These are phyloP conservation scores for Coniophora puteana DNA, from an alignment of 1,284 basidiomycete genomes.

Conservation along the genomic window DNA sequence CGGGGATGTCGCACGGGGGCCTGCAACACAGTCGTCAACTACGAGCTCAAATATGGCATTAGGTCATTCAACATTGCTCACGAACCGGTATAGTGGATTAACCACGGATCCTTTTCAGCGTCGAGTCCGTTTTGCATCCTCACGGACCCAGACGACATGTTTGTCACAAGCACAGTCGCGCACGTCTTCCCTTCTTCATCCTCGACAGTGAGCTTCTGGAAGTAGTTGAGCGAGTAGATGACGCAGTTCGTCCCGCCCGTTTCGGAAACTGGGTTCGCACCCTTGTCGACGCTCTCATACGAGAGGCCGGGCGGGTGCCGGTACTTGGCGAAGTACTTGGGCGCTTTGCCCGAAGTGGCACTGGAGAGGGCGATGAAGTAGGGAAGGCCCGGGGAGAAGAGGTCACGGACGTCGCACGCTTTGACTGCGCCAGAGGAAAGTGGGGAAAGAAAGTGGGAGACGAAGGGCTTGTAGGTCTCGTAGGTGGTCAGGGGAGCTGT, in stretches of 20 bases:
- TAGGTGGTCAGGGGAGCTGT: constrained; percentile 7
- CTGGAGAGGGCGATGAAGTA: constrained; percentile 6
- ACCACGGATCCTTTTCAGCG: constrained; percentile 13
- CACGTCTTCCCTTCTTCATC: constrained; percentile 3
- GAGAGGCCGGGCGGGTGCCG: not conserved
- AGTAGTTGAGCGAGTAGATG: constrained; percentile 15
- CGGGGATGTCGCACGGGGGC: constrained; percentile 16
- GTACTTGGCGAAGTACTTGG: constrained; percentile 8
- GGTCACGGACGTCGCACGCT: constrained; percentile 1
- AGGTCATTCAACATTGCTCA: not conserved
- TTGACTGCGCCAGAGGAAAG: not conserved
- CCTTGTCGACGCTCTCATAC: not conserved
- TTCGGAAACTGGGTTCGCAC: no score
- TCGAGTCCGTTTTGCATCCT: constrained; percentile 15
- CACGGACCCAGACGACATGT: constrained; percentile 14
- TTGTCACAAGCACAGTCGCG: constrained; percentile 9
- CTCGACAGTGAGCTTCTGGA: constrained; percentile 8
- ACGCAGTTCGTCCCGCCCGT: constrained; percentile 17
- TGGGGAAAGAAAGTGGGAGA: constrained; percentile 1
- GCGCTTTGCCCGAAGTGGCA: constrained; percentile 2
- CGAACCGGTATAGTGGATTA: constrained; percentile 12
- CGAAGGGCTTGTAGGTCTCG: constrained; percentile 7
- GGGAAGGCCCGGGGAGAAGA: constrained; percentile 11
- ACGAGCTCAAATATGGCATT: not conserved
- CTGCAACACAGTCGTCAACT: constrained; percentile 4